phyloP scores from a whole-genome alignment of 495 filamentous ascomycete genomes.

The Echria macrotheca region DNA sequence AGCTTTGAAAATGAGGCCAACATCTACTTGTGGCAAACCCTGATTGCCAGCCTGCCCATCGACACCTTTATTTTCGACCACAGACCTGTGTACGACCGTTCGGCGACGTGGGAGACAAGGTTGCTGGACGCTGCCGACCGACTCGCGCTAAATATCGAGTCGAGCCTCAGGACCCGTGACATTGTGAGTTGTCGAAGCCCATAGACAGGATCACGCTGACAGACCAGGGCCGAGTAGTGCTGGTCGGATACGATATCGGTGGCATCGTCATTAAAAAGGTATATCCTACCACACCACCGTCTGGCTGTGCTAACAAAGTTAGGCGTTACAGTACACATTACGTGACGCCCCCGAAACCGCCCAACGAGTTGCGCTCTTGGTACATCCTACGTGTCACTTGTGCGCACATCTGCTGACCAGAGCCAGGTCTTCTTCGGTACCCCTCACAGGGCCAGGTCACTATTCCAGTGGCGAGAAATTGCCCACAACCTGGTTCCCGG shows the following conservation, averaged over 20 bases:
- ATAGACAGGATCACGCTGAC: background rate
- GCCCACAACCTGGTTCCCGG: background rate
- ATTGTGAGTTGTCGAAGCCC: background rate
- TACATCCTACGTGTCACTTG: background rate
- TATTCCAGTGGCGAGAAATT: background rate
- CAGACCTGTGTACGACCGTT: no score
- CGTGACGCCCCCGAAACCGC: background rate
- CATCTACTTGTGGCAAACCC: no score
- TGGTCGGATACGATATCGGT: background rate
- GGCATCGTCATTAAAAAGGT: slow-evolving; percentile 2
- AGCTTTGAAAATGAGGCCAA: no score
- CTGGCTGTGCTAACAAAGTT: background rate
- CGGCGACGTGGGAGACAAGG: no score
- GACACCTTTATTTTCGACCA: no score
- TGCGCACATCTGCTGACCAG: background rate
- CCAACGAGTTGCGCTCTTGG: background rate
- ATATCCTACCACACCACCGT: background rate
- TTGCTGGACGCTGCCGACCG: no score
- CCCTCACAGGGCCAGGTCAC: background rate
- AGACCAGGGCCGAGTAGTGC: background rate
- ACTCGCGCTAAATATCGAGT: no score
- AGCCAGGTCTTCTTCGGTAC: background rate
- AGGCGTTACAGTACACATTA: background rate
- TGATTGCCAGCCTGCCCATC: no score
- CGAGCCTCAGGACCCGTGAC: background rate